phyloP scores from a whole-genome alignment of 306 rosid genomes.

The Alnus glutinosa region DNA sequence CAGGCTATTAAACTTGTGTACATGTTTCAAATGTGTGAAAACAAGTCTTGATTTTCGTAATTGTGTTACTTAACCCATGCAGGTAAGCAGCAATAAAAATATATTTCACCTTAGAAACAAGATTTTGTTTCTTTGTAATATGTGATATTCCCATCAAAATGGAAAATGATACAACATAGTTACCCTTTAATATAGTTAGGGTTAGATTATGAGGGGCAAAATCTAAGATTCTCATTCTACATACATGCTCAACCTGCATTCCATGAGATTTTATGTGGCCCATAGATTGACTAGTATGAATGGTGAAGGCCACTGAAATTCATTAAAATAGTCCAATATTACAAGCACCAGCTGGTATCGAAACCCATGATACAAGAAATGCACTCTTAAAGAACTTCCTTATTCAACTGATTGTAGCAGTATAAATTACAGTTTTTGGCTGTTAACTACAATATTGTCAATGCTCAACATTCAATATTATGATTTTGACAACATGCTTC shows the following conservation, averaged over 20 bases:
- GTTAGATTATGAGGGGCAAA: background rate
- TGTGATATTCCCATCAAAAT: background rate
- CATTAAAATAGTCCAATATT: background rate
- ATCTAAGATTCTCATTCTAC: background rate
- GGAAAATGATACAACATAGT: background rate
- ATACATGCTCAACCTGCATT: background rate
- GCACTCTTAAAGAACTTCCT: too few relatives aligned
- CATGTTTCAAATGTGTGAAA: too few relatives aligned
- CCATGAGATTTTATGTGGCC: background rate
- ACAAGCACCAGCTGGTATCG: background rate
- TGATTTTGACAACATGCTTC: too few relatives aligned
- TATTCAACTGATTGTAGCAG: too few relatives aligned
- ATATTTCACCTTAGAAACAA: background rate
- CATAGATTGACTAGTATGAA: background rate
- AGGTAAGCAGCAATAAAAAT: background rate
- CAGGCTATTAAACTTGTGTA: too few relatives aligned
- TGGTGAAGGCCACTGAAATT: background rate
- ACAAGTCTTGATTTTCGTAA: too few relatives aligned
- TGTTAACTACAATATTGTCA: too few relatives aligned
- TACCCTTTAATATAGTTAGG: background rate
- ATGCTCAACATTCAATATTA: too few relatives aligned
- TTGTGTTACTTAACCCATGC: constrained; percentile 11
- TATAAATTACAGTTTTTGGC: too few relatives aligned
- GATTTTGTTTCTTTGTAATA: background rate
- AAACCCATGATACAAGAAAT: background rate